Base-by-base conservation (phyloP, 2,329 filamentous ascomycete genomes). In the Pleoardoris graminearum region DNA sequence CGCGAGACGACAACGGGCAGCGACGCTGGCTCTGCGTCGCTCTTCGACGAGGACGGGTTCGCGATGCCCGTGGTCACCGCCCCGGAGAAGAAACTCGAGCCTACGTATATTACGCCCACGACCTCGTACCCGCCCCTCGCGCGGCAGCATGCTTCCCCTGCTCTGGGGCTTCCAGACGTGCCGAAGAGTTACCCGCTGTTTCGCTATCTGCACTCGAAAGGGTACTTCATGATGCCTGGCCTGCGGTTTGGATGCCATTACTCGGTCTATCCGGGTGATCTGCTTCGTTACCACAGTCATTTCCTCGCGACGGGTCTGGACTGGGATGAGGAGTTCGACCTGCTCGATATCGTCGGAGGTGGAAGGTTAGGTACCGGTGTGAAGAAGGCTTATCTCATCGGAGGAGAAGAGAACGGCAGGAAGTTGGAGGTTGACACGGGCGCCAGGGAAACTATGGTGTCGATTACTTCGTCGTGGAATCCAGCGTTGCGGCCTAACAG, bases 231-330 rank as follows among this genome's bases (percentile, higher is more conserved):
- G 67, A 92, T 91, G 49, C 94, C 94, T 1, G 94, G 94, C 7
- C 81, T 99, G 47, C 89, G 94, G 22, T 99, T 99, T 67, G 94
- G 94, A 22, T 95, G 92, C 64, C 86, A 94, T 67, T 97, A 96
- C 75, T 91, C 91, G 62, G 90, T 95, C 4, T 99, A 99, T 66
- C 94, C 94, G 0, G 94, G 94, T 39, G 94, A 99, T 70, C 91
- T 94, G 1, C 79, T 99, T 46, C 87, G 94, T 10, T 99, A 95
- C 71, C 94, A 99, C 74, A 94, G 91, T 39, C 94, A 99, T 72
- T 97, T 96, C 71, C 82, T 96, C 63, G 90, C 88, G 7, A 88
- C 87, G n/a, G 85, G 89, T 27, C 85, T 89, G 62, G 85, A 80
- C n/a, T 97, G 91, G 91, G 86, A 97, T 55, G 85, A 96, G 65